Percentiles rank a stretch among this genome's conserved stretches.
Conservation (phyloP, 345 rosid species). For the Arabidopsis arenosa region DNA sequence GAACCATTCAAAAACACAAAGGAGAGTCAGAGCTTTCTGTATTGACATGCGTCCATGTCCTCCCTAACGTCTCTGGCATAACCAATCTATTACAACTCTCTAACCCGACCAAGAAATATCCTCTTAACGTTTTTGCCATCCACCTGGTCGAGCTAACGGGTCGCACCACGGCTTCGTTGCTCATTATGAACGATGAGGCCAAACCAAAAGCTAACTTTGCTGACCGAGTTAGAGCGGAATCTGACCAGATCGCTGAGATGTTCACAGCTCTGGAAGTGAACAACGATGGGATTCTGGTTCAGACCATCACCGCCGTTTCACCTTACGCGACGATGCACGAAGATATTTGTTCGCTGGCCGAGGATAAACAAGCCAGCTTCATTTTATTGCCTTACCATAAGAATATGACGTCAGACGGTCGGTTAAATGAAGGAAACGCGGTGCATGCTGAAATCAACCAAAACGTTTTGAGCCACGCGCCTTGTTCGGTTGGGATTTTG, state of each 20-base stretch:
- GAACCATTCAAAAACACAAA: constrained; percentile 51
- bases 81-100: constrained; percentile 56
- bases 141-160: constrained; percentile 65
- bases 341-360: constrained; percentile 63
- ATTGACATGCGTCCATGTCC: constrained; percentile 50
- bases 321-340: constrained; percentile 66
- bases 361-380: constrained; percentile 59
- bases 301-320: constrained; percentile 59
- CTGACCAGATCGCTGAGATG: constrained; percentile 47
- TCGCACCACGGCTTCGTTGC: constrained; percentile 57
- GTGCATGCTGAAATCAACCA: constrained; percentile 50
- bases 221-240: constrained; percentile 41
- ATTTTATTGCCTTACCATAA: constrained; percentile 67
- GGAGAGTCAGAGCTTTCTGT: constrained; percentile 49
- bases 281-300: constrained; percentile 35
- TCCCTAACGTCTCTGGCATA: constrained; percentile 44
- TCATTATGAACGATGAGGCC: constrained; percentile 55
- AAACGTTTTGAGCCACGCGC: constrained; percentile 52
- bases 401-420: constrained; percentile 44
- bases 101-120: constrained; percentile 50
- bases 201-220: constrained; percentile 33
- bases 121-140: constrained; percentile 49
- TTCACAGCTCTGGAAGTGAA: constrained; percentile 47
- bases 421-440: constrained; percentile 45
- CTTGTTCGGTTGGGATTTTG: constrained; percentile 66